phyloP scores from a whole-genome alignment of 441 rosid genomes.

The Cnidoscolus chayamansa region DNA sequence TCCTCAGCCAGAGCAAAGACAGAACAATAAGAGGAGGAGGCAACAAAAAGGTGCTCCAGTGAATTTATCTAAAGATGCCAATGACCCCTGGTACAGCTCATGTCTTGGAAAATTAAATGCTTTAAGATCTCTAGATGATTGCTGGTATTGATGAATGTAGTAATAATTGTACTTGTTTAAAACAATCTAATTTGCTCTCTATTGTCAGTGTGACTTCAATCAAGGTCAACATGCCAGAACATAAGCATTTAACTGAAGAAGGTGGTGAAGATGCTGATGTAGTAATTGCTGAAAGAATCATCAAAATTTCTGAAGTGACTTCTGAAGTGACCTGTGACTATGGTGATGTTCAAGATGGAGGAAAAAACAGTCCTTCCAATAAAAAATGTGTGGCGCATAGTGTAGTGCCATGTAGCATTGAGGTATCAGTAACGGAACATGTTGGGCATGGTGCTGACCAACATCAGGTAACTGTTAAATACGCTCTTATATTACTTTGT shows the following conservation, averaged over 20 bases:
- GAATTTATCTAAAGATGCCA: slow-evolving; percentile 33
- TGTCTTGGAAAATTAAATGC: not conserved
- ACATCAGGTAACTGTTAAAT: slow-evolving; percentile 26
- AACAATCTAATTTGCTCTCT: slow-evolving; percentile 11
- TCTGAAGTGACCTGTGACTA: slow-evolving; percentile 19
- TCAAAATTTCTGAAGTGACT: slow-evolving; percentile 35
- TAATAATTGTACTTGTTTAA: slow-evolving; percentile 11
- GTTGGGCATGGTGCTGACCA: slow-evolving; percentile 14
- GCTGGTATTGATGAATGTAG: not conserved
- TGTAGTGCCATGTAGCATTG: slow-evolving; percentile 11
- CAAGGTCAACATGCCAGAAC: slow-evolving; percentile 30
- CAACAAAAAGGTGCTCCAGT: slow-evolving; percentile 30
- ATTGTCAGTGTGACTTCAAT: slow-evolving; percentile 34
- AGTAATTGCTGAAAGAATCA: slow-evolving; percentile 26
- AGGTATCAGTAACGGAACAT: slow-evolving; percentile 23
- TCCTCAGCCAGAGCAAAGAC: slow-evolving; percentile 24
- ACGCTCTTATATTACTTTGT: not conserved
- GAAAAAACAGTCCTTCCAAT: slow-evolving; percentile 16
- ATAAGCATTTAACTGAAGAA: slow-evolving; percentile 36
- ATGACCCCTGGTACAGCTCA: slow-evolving; percentile 30
- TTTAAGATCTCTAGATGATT: not conserved
- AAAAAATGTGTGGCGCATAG: slow-evolving; percentile 13
- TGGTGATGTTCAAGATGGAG: slow-evolving; percentile 21
- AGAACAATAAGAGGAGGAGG: slow-evolving; percentile 43
- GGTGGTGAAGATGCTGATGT: slow-evolving; percentile 21